A percentile compares a stretch with the other conserved stretches of the same genome.
These are phyloP conservation scores for Ochromonas danica DNA, from an alignment of 108 stramenopile species.

Conservation along the genomic window DNA sequence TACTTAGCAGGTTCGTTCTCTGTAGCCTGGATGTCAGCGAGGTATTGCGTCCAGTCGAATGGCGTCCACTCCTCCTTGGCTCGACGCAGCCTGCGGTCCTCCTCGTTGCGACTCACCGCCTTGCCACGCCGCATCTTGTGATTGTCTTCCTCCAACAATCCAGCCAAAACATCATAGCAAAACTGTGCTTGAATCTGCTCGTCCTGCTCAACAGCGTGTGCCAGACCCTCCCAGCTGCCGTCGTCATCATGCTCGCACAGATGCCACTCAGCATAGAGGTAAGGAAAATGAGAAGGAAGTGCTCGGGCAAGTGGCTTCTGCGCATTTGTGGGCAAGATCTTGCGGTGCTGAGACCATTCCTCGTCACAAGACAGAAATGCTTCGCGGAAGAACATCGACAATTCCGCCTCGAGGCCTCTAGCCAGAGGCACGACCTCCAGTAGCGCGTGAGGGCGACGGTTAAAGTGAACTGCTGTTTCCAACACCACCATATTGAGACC, in stretches of 20 bases:
- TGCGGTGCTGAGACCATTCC: background rate
- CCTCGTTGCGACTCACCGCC: no score
- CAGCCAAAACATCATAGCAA: background rate
- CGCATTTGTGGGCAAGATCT: background rate
- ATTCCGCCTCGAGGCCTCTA: background rate
- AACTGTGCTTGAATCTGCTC: background rate
- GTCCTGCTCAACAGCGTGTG: background rate
- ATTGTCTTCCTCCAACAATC: background rate
- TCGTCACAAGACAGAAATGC: background rate
- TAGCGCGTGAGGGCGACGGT: background rate
- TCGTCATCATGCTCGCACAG: no score
- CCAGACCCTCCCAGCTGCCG: background rate
- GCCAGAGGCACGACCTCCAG: background rate
- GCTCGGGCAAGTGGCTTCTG: background rate
- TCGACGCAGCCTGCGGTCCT: no score
- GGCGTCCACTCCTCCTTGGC: no score
- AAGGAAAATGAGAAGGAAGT: background rate
- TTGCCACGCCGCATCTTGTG: background rate
- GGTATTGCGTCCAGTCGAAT: no score
- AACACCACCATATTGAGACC: background rate
- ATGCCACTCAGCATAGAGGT: background rate
- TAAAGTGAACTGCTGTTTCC: background rate
- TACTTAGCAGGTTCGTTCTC: no score
- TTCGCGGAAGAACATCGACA: background rate
- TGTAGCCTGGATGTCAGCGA: no score